These are phyloP conservation scores for Cladophialophora bantiana DNA, from an alignment of 2,329 filamentous ascomycete genomes.

Conservation along the genomic window DNA sequence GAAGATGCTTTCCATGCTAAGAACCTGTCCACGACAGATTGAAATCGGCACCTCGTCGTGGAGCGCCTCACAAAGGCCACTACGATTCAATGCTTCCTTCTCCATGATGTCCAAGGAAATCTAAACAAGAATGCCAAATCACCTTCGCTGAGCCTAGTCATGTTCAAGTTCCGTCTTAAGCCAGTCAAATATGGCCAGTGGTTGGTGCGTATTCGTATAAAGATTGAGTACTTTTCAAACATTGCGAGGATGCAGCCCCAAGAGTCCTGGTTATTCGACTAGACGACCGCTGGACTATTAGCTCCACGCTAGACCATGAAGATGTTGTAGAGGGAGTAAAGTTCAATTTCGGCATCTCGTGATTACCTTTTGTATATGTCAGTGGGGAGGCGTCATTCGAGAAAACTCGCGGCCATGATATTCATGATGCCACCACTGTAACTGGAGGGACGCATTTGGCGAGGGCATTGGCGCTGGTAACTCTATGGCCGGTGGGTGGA, in stretches of 20 bases:
- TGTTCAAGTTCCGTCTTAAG: background rate
- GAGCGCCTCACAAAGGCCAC: background rate
- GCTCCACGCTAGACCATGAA: background rate
- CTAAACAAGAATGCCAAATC: background rate
- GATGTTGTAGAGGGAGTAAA: background rate
- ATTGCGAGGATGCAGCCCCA: background rate
- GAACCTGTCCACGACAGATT: background rate
- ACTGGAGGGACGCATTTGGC: background rate
- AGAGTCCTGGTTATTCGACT: background rate
- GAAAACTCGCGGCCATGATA: background rate
- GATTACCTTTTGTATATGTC: background rate
- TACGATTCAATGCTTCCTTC: background rate
- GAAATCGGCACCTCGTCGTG: background rate
- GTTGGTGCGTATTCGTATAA: background rate
- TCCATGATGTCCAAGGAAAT: background rate
- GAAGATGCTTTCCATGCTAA: background rate
- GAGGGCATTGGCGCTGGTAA: background rate
- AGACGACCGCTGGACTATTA: background rate
- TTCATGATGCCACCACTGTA: background rate
- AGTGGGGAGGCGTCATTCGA: background rate
- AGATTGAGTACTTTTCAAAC: background rate
- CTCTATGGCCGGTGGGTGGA: background rate
- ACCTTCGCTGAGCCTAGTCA: background rate
- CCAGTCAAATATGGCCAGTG: background rate
- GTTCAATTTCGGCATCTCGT: background rate